phyloP scores from a whole-genome alignment of 345 rosid species.

The Fremontodendron californicum region DNA sequence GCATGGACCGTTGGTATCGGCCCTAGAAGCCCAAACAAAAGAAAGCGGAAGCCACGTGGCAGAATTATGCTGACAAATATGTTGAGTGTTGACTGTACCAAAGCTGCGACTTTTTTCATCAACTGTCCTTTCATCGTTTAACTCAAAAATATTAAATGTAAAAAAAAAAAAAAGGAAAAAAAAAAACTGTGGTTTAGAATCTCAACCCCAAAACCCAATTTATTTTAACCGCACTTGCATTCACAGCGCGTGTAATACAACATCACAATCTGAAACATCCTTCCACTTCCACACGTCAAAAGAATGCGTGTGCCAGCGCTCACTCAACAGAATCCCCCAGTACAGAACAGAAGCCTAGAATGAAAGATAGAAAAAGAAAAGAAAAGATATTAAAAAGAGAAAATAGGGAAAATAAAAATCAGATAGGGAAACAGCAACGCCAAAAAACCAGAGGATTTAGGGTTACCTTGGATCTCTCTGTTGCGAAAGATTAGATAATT shows the following conservation, averaged over 20 bases:
- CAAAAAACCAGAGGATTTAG: conserved; percentile 49
- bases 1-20: not conserved
- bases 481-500: not conserved
- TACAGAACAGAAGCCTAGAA: not conserved
- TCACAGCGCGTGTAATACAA: conserved; percentile 19
- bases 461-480: conserved; percentile 51
- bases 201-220: not conserved
- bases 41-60: conserved; percentile 12
- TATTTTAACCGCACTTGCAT: conserved; percentile 8
- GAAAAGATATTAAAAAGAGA: not conserved
- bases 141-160: not conserved
- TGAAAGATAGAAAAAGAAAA: no score
- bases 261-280: no score
- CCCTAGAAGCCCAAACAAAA: not conserved
- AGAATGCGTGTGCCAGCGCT: not conserved
- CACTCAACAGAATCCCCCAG: not conserved
- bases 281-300: not conserved
- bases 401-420: not conserved
- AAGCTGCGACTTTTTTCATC: not conserved
- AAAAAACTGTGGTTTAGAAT: not conserved
- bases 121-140: conserved; percentile 22
- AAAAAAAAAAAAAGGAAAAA: not conserved
- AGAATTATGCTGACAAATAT: not conserved
- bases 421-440: conserved; percentile 12
- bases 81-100: conserved; percentile 18